Evolutionary conservation across 176 grass and related monocot species (phyloP).

Genomic region (Aegilops umbellulata): DNA sequence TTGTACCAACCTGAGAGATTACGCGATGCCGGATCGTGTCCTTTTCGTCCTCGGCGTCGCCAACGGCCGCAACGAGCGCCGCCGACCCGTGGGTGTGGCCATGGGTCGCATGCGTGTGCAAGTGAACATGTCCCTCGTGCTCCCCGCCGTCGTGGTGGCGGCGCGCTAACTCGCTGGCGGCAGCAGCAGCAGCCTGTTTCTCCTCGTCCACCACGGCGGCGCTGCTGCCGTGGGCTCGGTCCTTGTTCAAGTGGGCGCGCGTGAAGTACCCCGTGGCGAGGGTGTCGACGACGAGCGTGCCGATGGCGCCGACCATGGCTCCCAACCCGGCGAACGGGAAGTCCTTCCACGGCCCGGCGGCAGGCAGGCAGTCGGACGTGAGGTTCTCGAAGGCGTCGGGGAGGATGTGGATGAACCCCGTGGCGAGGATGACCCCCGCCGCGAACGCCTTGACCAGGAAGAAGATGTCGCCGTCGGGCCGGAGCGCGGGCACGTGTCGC

Average conservation of each 20-base stretch:
- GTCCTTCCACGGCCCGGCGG: background rate
- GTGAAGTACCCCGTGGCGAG: slow-evolving; percentile 65
- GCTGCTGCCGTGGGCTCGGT: slow-evolving; percentile 16
- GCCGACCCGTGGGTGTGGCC: slow-evolving; percentile 36
- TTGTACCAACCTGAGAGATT: slow-evolving; percentile 40
- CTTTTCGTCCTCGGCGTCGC: slow-evolving; percentile 24
- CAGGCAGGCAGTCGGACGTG: slow-evolving; percentile 4
- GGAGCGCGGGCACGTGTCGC: slow-evolving; percentile 51
- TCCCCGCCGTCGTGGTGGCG: background rate
- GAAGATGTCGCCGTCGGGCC: slow-evolving; percentile 66
- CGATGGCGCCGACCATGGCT: slow-evolving; percentile 72
- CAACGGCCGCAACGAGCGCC: slow-evolving; percentile 15
- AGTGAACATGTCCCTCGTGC: slow-evolving; percentile 46
- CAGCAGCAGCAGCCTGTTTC: background rate
- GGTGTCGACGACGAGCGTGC: slow-evolving; percentile 81
- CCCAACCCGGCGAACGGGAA: slow-evolving; percentile 71
- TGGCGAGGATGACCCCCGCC: slow-evolving; percentile 85
- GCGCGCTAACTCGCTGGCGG: slow-evolving; percentile 16
- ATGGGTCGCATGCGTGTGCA: slow-evolving; percentile 54
- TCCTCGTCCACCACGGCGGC: background rate
- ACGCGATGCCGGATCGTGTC: slow-evolving; percentile 40
- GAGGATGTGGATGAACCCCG: slow-evolving; percentile 83
- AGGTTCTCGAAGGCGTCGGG: slow-evolving; percentile 73
- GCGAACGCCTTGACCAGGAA: slow-evolving; percentile 86
- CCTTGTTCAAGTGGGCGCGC: slow-evolving; percentile 54